Percentiles rank a stretch among this genome's conserved stretches.
Conservation (phyloP, 257 asterid genomes). For the Cruciata laevipes region DNA sequence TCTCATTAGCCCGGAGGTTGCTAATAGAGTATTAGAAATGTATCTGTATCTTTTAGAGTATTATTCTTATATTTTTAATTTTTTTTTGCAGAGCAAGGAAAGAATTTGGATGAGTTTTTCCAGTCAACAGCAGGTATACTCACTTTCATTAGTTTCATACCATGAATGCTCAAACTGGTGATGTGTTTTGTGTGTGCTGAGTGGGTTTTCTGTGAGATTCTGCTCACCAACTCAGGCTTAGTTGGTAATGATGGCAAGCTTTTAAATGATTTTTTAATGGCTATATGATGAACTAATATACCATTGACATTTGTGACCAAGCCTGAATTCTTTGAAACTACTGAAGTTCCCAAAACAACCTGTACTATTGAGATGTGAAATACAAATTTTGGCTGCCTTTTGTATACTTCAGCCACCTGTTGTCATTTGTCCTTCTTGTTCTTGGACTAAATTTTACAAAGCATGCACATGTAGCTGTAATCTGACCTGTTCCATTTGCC, state of each 20-base stretch:
- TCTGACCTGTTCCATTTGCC: background rate
- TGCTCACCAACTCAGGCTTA: background rate
- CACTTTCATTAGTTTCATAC: background rate
- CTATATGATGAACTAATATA: too few species aligned
- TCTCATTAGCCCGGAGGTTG: background rate
- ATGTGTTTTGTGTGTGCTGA: background rate
- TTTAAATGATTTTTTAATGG: background rate
- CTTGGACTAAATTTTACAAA: background rate
- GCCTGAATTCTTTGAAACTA: too few species aligned
- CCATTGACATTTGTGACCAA: too few species aligned
- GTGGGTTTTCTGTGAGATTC: background rate
- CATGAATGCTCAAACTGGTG: background rate
- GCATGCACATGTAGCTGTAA: background rate
- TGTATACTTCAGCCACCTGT: background rate
- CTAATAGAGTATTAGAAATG: background rate
- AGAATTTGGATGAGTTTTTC: conserved; percentile 79
- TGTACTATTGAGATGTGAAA: too few species aligned
- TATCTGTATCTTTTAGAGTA: background rate
- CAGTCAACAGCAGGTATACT: conserved; percentile 78
- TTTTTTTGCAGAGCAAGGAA: conserved; percentile 64
- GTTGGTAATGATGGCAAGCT: background rate
- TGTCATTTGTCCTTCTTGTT: background rate
- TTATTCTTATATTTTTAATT: background rate
- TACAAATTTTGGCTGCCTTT: too few species aligned
- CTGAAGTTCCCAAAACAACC: too few species aligned